phyloP scores from a whole-genome alignment of 345 rosid species.

The Conringia planisiliqua region DNA sequence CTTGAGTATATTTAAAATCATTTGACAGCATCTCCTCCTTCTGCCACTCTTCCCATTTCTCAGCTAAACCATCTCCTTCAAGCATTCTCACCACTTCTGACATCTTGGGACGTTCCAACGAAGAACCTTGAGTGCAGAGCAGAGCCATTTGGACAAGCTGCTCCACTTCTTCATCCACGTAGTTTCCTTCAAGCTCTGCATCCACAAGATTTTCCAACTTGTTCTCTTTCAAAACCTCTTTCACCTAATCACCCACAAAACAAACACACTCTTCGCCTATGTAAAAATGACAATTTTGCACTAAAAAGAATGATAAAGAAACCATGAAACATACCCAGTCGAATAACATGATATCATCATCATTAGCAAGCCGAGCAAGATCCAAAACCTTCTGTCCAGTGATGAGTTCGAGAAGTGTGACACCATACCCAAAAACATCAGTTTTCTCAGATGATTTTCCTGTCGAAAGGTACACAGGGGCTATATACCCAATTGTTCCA shows the following conservation, averaged over 20 bases:
- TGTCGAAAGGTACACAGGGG: constrained; percentile 91
- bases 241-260: constrained; percentile 50
- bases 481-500: constrained; percentile 96
- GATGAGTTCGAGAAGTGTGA: constrained; percentile 95
- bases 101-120: constrained; percentile 90
- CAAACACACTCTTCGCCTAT: neutral
- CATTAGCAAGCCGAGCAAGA: constrained; percentile 94
- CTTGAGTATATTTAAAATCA: constrained; percentile 40
- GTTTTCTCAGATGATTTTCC: constrained; percentile 94
- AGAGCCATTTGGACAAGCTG: constrained; percentile 83
- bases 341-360: constrained; percentile 91
- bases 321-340: constrained; percentile 66
- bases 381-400: constrained; percentile 94
- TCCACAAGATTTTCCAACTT: constrained; percentile 74
- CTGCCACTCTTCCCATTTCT: constrained; percentile 97
- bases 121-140: constrained; percentile 71
- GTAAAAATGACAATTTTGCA: neutral
- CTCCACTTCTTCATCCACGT: constrained; percentile 65
- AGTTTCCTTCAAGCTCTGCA: constrained; percentile 55
- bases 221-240: constrained; percentile 78
- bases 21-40: constrained; percentile 64
- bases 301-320: neutral
- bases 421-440: constrained; percentile 96
- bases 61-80: constrained; percentile 88
- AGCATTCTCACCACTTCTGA: constrained; percentile 92